These are phyloP conservation scores for Neofusicoccum kwambonambiense DNA, from an alignment of 2,329 filamentous ascomycete genomes.

Conservation along the genomic window DNA sequence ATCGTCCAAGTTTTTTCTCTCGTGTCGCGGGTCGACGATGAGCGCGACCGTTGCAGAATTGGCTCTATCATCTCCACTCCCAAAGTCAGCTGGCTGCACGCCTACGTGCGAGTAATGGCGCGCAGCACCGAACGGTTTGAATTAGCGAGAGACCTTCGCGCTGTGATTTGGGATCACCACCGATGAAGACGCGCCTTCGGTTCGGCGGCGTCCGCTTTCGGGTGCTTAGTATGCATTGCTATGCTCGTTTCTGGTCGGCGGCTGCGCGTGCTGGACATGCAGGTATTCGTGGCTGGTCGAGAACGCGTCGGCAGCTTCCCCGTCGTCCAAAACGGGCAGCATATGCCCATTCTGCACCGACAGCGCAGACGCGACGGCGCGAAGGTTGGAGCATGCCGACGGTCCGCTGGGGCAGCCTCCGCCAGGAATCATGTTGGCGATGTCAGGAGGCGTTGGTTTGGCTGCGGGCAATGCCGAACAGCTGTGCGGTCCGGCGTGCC, in stretches of 20 bases:
- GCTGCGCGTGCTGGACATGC: constrained; percentile 2
- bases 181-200: background rate
- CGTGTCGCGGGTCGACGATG: background rate
- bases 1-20: background rate
- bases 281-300: constrained; percentile 1
- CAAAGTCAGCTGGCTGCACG: background rate
- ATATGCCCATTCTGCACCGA: background rate
- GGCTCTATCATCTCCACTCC: background rate
- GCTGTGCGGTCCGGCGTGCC: constrained; percentile 3
- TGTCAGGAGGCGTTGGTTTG: background rate
- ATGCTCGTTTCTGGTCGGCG: background rate
- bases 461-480: background rate
- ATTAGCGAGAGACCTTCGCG: constrained; percentile 6
- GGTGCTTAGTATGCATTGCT: background rate
- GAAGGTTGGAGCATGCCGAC: background rate
- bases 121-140: background rate
- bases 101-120: constrained; percentile 3
- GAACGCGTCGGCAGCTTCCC: background rate
- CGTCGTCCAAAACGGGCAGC: background rate
- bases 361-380: background rate
- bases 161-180: background rate
- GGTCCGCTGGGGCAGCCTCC: background rate
- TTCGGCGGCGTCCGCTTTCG: background rate
- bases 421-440: background rate
- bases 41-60: background rate